These are phyloP conservation scores for Flagelloscypha sp. DNA, from an alignment of 768 basidiomycete genomes.

Conservation along the genomic window DNA sequence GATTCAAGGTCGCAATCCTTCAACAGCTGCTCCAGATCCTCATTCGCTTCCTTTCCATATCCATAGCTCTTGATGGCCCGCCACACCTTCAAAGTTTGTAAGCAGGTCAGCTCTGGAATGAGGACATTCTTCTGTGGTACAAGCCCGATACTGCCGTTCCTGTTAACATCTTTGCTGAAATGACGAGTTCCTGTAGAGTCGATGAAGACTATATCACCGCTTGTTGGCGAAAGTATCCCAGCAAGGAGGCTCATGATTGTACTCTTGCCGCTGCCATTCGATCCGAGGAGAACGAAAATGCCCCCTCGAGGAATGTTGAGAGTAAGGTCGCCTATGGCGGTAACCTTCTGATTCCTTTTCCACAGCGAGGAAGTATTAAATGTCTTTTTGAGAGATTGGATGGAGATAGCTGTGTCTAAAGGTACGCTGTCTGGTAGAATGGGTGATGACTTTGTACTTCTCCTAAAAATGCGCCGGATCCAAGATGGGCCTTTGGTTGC, in stretches of 20 bases:
- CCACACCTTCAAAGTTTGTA: constrained; percentile 70
- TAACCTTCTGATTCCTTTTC: constrained; percentile 39
- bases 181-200: too few relatives aligned
- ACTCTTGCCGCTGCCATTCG: too few relatives aligned
- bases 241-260: too few relatives aligned
- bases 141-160: constrained; percentile 67
- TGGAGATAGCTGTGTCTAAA: constrained; percentile 48
- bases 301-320: constrained; percentile 63
- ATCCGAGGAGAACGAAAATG: constrained; percentile 71
- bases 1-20: constrained; percentile 64
- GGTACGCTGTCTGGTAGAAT: constrained; percentile 17
- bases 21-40: constrained; percentile 58
- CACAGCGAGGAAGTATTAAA: constrained; percentile 44
- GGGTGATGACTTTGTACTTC: constrained; percentile 11
- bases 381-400: constrained; percentile 51
- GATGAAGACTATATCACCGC: too few relatives aligned
- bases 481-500: constrained; percentile 21
- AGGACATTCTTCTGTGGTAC: constrained; percentile 82
- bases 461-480: constrained; percentile 24
- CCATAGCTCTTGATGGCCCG: constrained; percentile 59
- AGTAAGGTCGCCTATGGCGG: constrained; percentile 58
- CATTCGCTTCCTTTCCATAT: constrained; percentile 32
- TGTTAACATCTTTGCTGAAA: too few relatives aligned
- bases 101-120: constrained; percentile 66
- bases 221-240: too few relatives aligned